Conservation (phyloP, 352 stramenopile species). For the Thraustochytrium striatum region DNA sequence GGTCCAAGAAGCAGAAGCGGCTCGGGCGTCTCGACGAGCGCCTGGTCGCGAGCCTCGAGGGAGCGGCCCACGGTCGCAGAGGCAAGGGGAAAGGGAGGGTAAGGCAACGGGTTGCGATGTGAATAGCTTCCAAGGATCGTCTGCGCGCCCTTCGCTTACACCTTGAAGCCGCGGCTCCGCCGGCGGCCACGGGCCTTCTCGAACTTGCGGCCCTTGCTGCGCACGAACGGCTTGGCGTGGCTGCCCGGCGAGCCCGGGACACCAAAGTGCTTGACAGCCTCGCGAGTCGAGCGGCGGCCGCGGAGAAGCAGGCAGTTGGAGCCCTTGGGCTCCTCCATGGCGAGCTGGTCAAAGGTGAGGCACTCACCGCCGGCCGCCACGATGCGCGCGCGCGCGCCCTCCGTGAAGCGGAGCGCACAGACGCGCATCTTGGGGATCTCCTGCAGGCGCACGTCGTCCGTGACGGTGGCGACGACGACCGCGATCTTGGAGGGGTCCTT, state of each 20-base stretch:
- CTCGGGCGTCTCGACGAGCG: no score
- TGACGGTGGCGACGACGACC: conserved; percentile 96
- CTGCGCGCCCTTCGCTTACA: conserved; percentile 72
- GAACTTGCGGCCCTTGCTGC: conserved; percentile 98
- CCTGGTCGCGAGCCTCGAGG: no score
- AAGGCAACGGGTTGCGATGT: no score
- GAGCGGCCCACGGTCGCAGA: no score
- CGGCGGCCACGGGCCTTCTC: conserved; percentile 97
- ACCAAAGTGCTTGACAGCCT: conserved; percentile 98
- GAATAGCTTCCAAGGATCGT: no score
- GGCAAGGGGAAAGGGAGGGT: no score
- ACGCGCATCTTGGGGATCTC: conserved; percentile 92
- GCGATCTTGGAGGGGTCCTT: conserved; percentile 97
- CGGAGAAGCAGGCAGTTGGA: conserved; percentile 97
- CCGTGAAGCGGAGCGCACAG: conserved; percentile 95
- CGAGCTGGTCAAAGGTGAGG: conserved; percentile 99
- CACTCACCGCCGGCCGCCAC: conserved; percentile 94
- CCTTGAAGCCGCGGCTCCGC: conserved; percentile 98
- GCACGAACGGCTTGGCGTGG: conserved; percentile 90
- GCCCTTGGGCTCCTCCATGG: conserved; percentile 92
- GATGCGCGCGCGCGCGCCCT: conserved; percentile 93
- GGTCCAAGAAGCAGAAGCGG: no score
- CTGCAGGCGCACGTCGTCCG: conserved; percentile 96
- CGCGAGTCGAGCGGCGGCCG: conserved; percentile 91
- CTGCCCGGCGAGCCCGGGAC: conserved; percentile 44